A percentile compares a stretch with the other conserved stretches of the same genome.
These are phyloP conservation scores for Leptographium radiaticola DNA, from an alignment of 2,329 filamentous ascomycete species.

Conservation along the genomic window DNA sequence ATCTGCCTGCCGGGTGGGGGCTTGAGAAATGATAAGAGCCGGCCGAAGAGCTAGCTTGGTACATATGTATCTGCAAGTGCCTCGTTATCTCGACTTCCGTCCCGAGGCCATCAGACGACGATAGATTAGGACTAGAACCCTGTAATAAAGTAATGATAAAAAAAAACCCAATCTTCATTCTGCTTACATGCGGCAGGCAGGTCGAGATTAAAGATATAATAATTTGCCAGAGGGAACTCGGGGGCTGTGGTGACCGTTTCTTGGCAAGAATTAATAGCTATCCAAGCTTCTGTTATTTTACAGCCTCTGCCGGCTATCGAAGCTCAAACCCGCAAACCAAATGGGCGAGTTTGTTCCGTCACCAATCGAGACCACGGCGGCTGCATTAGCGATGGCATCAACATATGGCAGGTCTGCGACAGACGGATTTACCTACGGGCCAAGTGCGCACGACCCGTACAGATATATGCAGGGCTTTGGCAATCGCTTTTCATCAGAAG, in stretches of 20 bases:
- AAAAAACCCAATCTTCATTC: not conserved
- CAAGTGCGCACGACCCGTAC: slow-evolving; percentile 23
- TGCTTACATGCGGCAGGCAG: no score
- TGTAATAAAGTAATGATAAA: not conserved
- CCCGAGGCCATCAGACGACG: not conserved
- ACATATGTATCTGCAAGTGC: not conserved
- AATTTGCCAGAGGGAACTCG: not conserved
- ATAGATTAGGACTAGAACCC: no score
- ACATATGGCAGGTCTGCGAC: not conserved
- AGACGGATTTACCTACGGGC: not conserved
- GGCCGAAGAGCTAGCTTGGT: not conserved
- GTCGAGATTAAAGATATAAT: not conserved
- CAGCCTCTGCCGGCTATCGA: not conserved
- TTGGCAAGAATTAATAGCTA: not conserved
- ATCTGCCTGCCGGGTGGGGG: not conserved
- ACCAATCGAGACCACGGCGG: not conserved
- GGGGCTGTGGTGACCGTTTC: not conserved
- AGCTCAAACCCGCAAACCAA: not conserved
- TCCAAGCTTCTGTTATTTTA: not conserved
- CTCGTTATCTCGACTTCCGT: not conserved
- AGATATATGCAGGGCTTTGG: slow-evolving; percentile 43
- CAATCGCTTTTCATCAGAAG: slow-evolving; percentile 35
- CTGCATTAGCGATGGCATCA: not conserved
- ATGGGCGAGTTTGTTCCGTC: not conserved
- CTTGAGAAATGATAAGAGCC: not conserved